Evolutionary conservation across 164 flowering plant genomes (phyloP).

Genomic region (Litsea cubeba): DNA sequence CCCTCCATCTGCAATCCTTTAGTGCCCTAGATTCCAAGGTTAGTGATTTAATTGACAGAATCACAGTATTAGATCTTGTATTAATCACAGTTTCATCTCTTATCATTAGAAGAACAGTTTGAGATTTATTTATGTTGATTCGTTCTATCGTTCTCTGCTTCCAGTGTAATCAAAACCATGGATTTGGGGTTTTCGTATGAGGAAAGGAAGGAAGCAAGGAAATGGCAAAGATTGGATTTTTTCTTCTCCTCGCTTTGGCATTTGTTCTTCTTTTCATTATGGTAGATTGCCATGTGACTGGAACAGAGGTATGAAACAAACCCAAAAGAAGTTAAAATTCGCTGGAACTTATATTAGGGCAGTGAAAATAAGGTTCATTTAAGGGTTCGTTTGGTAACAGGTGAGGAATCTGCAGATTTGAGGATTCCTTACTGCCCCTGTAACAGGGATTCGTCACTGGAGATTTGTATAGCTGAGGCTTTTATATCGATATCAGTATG

Average conservation of each 20-base stretch:
- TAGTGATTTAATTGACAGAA: not conserved
- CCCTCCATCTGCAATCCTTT: not conserved
- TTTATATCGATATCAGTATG: no score
- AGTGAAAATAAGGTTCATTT: no score
- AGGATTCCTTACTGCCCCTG: no score
- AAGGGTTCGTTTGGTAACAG: no score
- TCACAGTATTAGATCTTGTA: not conserved
- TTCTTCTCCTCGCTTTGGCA: conserved; percentile 3
- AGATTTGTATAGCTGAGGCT: no score
- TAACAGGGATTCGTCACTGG: no score
- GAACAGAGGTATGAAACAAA: conserved; percentile 24
- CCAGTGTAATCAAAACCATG: not conserved
- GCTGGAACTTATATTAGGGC: no score
- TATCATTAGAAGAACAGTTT: not conserved
- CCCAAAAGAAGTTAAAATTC: not conserved
- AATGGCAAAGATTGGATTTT: conserved; percentile 22
- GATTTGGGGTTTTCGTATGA: not conserved
- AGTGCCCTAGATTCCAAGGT: conserved; percentile 1
- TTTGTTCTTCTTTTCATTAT: conserved; percentile 10
- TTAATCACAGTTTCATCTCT: not conserved
- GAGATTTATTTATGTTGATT: not conserved
- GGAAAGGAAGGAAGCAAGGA: not conserved
- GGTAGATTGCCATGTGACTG: conserved; percentile 17
- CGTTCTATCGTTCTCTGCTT: not conserved
- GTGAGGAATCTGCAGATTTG: no score